Percentiles rank a stretch among this genome's conserved stretches.
These are phyloP conservation scores for Saitozyma podzolica DNA, from an alignment of 768 basidiomycete genomes.

Conservation along the genomic window DNA sequence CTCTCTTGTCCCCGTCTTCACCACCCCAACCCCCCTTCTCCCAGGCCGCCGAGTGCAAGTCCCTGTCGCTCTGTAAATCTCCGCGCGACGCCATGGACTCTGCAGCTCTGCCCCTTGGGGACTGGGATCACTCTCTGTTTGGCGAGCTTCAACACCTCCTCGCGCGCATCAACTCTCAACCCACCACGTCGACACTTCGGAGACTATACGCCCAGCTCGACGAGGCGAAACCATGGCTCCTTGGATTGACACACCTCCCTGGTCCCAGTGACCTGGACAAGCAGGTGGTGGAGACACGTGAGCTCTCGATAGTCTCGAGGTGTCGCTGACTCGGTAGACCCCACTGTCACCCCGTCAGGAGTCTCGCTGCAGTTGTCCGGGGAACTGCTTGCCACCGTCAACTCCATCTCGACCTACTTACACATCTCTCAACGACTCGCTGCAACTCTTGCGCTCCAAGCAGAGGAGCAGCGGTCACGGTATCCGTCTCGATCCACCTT, in stretches of 20 bases:
- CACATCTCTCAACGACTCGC: conserved; percentile 38
- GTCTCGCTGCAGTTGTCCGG: conserved; percentile 26
- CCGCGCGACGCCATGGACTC: too few relatives aligned
- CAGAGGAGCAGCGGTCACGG: conserved; percentile 27
- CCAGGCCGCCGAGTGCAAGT: too few relatives aligned
- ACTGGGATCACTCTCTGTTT: conserved; percentile 43
- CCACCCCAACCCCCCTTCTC: too few relatives aligned
- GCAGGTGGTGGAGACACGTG: conserved; percentile 36
- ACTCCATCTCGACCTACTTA: conserved; percentile 28
- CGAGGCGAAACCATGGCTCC: conserved; percentile 41
- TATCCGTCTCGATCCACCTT: conserved; percentile 33
- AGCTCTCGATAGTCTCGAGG: conserved; percentile 1
- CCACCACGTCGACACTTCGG: conserved; percentile 34
- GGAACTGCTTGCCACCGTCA: conserved; percentile 28
- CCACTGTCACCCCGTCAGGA: conserved; percentile 26
- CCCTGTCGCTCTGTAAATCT: too few relatives aligned
- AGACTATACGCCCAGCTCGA: conserved; percentile 31
- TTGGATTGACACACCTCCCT: conserved; percentile 27
- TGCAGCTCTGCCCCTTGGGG: conserved; percentile 3
- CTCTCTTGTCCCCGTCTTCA: too few relatives aligned
- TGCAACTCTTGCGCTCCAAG: conserved; percentile 35
- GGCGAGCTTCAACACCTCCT: conserved; percentile 41
- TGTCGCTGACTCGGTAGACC: conserved; percentile 15
- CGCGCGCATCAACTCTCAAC: conserved; percentile 24
- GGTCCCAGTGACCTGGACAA: conserved; percentile 35